Evolutionary conservation across 331 rosid species (phyloP), one percentile per base, ranked within the genome.

Genomic region (Cydonia oblonga): DNA sequence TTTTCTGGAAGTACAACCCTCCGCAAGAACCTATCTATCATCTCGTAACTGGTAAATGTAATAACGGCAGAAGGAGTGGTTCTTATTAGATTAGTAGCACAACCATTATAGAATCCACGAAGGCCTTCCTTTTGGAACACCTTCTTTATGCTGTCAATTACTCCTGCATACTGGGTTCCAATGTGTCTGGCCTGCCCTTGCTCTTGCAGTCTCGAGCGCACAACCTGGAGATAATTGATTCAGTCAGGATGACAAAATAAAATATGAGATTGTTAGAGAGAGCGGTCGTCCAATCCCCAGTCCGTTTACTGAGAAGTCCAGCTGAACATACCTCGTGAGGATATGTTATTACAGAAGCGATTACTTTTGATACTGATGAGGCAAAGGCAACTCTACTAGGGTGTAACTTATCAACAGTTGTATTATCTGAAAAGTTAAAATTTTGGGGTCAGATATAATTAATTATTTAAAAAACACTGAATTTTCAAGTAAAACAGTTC

Each of bases 11-110:
- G 82, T 13, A 89, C 23, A 57, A 70, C 76, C 64, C 75, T 77
- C 49, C 52, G 81, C 85, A 93, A 79, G 79, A 88, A 89, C 75
- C 97, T 76, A 73, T 82, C 84, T 75, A 91, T 88, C 96, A 93
- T 91, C 83, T 93, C 98, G 30, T 89, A 93, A 81, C 93, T 89
- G 32, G 98, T 91, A 80, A 93, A 89, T 6, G 96, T 91, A 77
- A 93, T 91, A 60, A 93, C 92, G 3, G 98, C 98, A 3, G 98
- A 93, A 1, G 98, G 97, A 35, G 96, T 91, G 78, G 98, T 91
- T 85, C 98, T 78, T 67, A 93, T 44, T 16, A 93, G 86, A 83
- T 93, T 91, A 9, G 93, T 93, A 2, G 89, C 97, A 9, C 98
- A 91, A 66, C 98, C 98, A 1, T 97, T 87, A 28, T 91, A 93